A percentile compares a stretch with the other conserved stretches of the same genome.
Evolutionary conservation across 2,329 filamentous ascomycete genomes (phyloP).

Genomic region (Drechslerella coelobrocha): DNA sequence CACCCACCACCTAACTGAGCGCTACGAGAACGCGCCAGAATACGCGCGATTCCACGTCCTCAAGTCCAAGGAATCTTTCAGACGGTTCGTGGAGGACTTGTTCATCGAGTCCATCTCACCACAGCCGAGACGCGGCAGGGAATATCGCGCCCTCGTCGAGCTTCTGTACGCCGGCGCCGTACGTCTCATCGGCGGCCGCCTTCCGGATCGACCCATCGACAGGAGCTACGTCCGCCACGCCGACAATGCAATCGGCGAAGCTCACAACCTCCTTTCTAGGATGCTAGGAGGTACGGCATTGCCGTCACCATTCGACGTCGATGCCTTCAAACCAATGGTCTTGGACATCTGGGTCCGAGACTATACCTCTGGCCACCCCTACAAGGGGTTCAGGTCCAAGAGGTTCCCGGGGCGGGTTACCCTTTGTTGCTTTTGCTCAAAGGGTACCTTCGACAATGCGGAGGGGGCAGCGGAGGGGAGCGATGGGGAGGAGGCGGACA

Average conservation of each 20-base stretch:
- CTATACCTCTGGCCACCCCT: slow-evolving; percentile 2
- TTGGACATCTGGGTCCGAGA: slow-evolving; percentile 19
- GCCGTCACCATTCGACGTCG: not conserved
- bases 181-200: no score
- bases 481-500: not conserved
- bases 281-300: slow-evolving; percentile 6
- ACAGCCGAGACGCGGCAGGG: no score
- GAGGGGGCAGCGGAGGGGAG: not conserved
- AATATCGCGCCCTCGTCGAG: no score
- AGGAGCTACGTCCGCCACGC: no score
- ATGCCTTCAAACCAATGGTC: slow-evolving; percentile 1
- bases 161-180: not conserved
- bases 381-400: slow-evolving; percentile 16
- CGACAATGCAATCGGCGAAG: no score
- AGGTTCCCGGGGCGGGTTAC: slow-evolving; percentile 8
- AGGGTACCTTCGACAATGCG: slow-evolving; percentile 1
- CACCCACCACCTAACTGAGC: not conserved
- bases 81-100: not conserved
- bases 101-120: no score
- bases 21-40: not conserved
- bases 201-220: no score
- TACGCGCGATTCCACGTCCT: slow-evolving; percentile 22
- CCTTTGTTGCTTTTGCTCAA: slow-evolving; percentile 20
- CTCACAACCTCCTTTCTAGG: slow-evolving; percentile 21
- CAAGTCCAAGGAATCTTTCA: slow-evolving; percentile 5